These are phyloP conservation scores for Cenchrus americanus DNA, from an alignment of 176 grass and related monocot genomes.

Conservation along the genomic window DNA sequence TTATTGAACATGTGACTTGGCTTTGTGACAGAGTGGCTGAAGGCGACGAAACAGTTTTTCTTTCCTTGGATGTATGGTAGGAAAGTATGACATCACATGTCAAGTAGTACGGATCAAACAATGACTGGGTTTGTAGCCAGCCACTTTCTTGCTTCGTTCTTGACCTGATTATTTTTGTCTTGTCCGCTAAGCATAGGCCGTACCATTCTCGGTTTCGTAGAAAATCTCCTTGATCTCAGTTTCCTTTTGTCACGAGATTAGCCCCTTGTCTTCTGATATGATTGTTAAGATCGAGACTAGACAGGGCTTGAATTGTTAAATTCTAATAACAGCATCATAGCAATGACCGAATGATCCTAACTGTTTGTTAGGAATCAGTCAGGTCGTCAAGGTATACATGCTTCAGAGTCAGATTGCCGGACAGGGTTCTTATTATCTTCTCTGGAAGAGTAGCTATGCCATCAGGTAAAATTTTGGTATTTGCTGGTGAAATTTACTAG, in stretches of 20 bases:
- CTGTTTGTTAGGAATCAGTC: too few relatives aligned
- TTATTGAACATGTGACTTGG: neutral
- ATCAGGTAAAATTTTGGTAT: too few relatives aligned
- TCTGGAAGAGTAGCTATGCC: too few relatives aligned
- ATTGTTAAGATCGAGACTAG: neutral
- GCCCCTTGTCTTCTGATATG: neutral
- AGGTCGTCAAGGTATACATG: too few relatives aligned
- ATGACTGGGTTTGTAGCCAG: neutral
- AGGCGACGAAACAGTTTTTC: neutral
- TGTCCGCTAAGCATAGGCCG: neutral
- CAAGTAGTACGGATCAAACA: slow-evolving; percentile 13
- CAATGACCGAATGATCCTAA: too few relatives aligned
- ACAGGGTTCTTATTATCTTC: too few relatives aligned
- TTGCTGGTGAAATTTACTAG: too few relatives aligned
- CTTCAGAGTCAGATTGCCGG: too few relatives aligned
- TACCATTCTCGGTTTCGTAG: slow-evolving; percentile 2
- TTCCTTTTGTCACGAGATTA: neutral
- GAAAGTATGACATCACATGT: neutral
- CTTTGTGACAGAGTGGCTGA: slow-evolving; percentile 1
- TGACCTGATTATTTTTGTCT: neutral
- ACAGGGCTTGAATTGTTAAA: neutral
- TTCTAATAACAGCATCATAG: too few relatives aligned
- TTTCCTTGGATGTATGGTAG: neutral
- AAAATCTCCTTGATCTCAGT: neutral
- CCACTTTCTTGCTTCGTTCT: slow-evolving; percentile 4